A percentile compares a stretch with the other conserved stretches of the same genome.
Conservation (phyloP, 2,329 filamentous ascomycete species). For the Pezicula rhizophila region DNA sequence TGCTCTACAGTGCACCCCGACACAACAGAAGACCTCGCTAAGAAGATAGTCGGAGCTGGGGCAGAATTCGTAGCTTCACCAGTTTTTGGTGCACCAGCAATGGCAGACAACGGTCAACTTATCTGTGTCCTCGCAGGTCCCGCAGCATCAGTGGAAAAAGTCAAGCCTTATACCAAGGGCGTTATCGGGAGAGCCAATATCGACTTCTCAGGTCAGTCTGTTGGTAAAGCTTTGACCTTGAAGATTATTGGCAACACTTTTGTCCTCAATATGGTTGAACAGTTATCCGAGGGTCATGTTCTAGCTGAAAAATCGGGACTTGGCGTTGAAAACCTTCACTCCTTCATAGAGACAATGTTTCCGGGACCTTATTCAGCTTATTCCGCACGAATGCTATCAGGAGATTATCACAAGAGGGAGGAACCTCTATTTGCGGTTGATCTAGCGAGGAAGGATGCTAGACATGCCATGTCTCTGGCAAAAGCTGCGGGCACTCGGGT, state of each 20-base stretch:
- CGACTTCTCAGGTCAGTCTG: conserved; percentile 63
- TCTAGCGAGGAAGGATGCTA: conserved; percentile 74
- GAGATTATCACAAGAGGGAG: conserved; percentile 70
- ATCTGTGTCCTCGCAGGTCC: conserved; percentile 69
- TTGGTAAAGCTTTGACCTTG: conserved; percentile 66
- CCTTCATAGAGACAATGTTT: conserved; percentile 68
- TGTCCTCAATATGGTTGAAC: conserved; percentile 66
- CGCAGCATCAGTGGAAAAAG: conserved; percentile 50
- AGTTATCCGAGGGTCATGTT: conserved; percentile 71
- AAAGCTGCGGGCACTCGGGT: conserved; percentile 55
- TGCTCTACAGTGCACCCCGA: conserved; percentile 85
- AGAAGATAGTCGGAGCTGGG: conserved; percentile 50
- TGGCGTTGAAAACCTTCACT: conserved; percentile 62
- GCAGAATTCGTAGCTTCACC: conserved; percentile 68
- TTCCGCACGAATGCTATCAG: conserved; percentile 64
- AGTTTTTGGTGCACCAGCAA: conserved; percentile 66
- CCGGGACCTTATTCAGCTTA: conserved; percentile 72
- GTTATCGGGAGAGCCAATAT: conserved; percentile 66
- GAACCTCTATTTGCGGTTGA: conserved; percentile 81
- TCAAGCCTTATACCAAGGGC: conserved; percentile 65
- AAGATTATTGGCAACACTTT: conserved; percentile 79
- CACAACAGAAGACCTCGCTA: conserved; percentile 62
- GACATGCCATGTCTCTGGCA: conserved; percentile 67
- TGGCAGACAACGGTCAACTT: conserved; percentile 65
- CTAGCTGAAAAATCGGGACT: conserved; percentile 77